Conservation (phyloP, 768 basidiomycete species). For the Boletellus ananas region DNA sequence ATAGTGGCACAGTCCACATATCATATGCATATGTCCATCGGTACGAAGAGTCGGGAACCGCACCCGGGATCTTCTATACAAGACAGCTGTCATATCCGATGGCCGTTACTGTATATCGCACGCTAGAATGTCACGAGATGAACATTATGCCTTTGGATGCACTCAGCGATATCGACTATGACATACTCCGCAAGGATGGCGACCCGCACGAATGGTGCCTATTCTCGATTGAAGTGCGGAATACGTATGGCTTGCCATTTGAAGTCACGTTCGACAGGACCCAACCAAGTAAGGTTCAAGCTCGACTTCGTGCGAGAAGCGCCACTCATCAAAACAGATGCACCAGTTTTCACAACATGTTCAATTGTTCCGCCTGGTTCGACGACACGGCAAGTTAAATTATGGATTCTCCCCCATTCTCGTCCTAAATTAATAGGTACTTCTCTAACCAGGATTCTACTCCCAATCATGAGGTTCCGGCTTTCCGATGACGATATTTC, state of each 20-base stretch:
- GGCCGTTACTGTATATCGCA: slow-evolving; percentile 91
- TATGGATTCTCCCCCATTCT: not conserved
- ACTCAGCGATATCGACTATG: slow-evolving; percentile 20
- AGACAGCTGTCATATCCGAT: slow-evolving; percentile 87
- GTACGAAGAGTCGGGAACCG: slow-evolving; percentile 26
- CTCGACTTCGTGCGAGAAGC: not conserved
- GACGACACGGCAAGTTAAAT: slow-evolving; percentile 60
- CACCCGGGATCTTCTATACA: slow-evolving; percentile 66
- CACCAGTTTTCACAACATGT: slow-evolving; percentile 39
- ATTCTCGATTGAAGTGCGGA: slow-evolving; percentile 86
- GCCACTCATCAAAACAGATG: slow-evolving; percentile 32
- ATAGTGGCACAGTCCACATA: slow-evolving; percentile 72
- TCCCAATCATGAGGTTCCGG: slow-evolving; percentile 69
- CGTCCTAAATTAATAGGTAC: slow-evolving; percentile 6
- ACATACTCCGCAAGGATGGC: slow-evolving; percentile 36
- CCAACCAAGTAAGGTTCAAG: slow-evolving; percentile 50
- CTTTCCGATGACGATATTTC: slow-evolving; percentile 56
- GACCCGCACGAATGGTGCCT: slow-evolving; percentile 75
- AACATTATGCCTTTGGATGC: slow-evolving; percentile 63
- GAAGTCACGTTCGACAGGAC: slow-evolving; percentile 74
- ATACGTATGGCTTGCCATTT: slow-evolving; percentile 88
- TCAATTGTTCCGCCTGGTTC: slow-evolving; percentile 84
- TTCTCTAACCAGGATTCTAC: slow-evolving; percentile 45
- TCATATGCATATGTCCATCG: slow-evolving; percentile 75
- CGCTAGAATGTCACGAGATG: slow-evolving; percentile 85